Conservation (phyloP, 2,329 filamentous ascomycete genomes). For the Tolypocladium paradoxum region DNA sequence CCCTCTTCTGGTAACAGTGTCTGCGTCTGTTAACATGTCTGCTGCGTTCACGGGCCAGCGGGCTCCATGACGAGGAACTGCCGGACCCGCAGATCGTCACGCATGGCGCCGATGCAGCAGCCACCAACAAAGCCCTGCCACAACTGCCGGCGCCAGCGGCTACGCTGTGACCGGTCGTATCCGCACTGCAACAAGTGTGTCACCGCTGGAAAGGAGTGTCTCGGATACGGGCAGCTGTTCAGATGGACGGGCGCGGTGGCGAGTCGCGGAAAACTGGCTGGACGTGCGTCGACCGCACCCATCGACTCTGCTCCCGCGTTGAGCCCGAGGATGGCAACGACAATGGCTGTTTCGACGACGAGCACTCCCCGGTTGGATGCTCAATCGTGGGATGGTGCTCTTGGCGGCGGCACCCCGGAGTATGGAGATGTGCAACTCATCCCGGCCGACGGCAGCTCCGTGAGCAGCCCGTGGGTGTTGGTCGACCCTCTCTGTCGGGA, state of each 20-base stretch:
- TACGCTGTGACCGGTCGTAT: slow-evolving; percentile 40
- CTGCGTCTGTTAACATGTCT: slow-evolving; percentile 3
- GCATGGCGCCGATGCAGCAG: slow-evolving; percentile 4
- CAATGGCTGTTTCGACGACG: neutral
- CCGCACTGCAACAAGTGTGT: slow-evolving; percentile 42
- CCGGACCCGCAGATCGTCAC: neutral
- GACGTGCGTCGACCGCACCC: slow-evolving; percentile 25
- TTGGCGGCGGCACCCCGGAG: slow-evolving; percentile 3
- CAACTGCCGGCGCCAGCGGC: slow-evolving; percentile 42
- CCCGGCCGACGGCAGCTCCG: slow-evolving; percentile 7
- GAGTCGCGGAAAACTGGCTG: slow-evolving; percentile 30
- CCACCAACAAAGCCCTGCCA: slow-evolving; percentile 31
- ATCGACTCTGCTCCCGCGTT: slow-evolving; percentile 6
- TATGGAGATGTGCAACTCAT: slow-evolving; percentile 17
- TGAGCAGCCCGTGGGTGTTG: slow-evolving; percentile 24
- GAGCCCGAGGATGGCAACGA: neutral
- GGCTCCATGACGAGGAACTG: slow-evolving; percentile 5
- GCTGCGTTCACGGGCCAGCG: slow-evolving; percentile 2
- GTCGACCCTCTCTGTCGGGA: slow-evolving; percentile 39
- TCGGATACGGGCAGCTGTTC: slow-evolving; percentile 42
- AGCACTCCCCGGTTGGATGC: too few species aligned
- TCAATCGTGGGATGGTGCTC: neutral
- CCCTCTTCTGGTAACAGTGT: neutral
- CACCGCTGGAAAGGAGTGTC: slow-evolving; percentile 36
- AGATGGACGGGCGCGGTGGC: slow-evolving; percentile 39